Percentiles rank a stretch among this genome's conserved stretches.
phyloP scores from a whole-genome alignment of 1,139 yeast genomes.

The Saccharomycopsis hybrid region DNA sequence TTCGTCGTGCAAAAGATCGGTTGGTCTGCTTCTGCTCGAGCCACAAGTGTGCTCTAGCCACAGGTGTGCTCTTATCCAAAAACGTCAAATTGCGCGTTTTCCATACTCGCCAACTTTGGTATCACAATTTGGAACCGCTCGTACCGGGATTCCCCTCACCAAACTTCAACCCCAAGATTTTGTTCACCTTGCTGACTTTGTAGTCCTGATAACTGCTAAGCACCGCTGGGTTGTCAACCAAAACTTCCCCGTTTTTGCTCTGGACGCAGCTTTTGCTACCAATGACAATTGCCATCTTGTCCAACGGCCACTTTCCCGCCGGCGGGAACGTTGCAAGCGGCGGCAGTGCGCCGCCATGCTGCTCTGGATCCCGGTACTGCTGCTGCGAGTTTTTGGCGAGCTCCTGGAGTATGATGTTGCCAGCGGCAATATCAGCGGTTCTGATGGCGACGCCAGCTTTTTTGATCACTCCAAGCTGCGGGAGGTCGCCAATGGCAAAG shows the following conservation, averaged over 20 bases:
- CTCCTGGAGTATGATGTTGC: constrained; percentile 17
- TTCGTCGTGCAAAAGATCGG: too few relatives aligned
- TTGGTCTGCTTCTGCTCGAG: too few relatives aligned
- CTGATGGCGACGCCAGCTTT: constrained; percentile 26
- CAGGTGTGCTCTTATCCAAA: too few relatives aligned
- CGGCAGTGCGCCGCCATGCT: background rate
- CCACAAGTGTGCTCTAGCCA: too few relatives aligned
- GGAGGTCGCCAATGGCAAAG: constrained; percentile 25
- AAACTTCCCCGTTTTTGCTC: constrained; percentile 5
- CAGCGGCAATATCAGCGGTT: constrained; percentile 22
- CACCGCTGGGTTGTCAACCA: constrained; percentile 6
- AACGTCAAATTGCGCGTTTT: too few relatives aligned
- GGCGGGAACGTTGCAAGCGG: background rate
- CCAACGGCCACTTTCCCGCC: constrained; percentile 6
- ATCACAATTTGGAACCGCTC: too few relatives aligned
- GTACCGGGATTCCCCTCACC: too few relatives aligned
- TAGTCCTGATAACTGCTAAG: constrained; percentile 10
- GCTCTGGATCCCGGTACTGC: too few relatives aligned
- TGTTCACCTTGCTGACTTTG: constrained; percentile 3
- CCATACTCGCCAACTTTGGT: too few relatives aligned
- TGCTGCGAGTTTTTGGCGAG: background rate
- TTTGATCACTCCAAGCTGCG: constrained; percentile 23
- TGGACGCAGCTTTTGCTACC: constrained; percentile 7
- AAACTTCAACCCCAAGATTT: constrained; percentile 1
- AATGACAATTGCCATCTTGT: constrained; percentile 17